Base-by-base conservation (phyloP, 2,329 filamentous ascomycete species). In the Fusarium scirpi region DNA sequence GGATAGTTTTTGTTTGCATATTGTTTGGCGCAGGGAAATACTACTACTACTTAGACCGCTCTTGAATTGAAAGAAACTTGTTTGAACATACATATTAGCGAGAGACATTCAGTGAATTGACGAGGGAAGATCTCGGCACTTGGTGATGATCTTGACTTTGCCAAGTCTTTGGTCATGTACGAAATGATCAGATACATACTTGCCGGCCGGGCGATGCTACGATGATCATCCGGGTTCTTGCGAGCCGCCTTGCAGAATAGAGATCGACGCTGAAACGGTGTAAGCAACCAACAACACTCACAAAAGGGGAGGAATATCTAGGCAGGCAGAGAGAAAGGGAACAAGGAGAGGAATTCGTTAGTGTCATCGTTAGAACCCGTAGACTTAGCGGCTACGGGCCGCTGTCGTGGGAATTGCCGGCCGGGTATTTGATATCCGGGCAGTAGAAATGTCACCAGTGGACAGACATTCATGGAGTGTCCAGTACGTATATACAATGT, bases 1-100 rank as follows among this genome's bases (percentile, higher is more conserved):
- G 60, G 54, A 65, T 65, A 70, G 59, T 52, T 60, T 65, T 65
- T 68, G 56, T 52, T 60, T 65, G 64, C 70, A 72, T 73, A 72
- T 56, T 73, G 70, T 72, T 71, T 64, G 71, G 71, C 71, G 71
- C 59, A 66, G 38, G 56, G 69, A 63, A 63, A 70, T 70, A 65
- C 62, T 62, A 70, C 43, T 66, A 69, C 32, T 66, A 54, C 34
- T 41, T 51, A 52, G 49, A 52, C 32, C 47, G 22, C 20, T n/a
- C 12, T 32, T 12, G 15, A 12, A 12, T 30, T 24, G 18, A 52
- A 38, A 16, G 24, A 52, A 38, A 38, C 34, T 38, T 38, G 34
- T 30, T 30, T 13, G 24, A 24, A 24, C 24, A 24, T 24, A 24
- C 24, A 13, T n/a, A 38, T 38, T 38, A 38, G 34, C 34, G 34